phyloP scores from a whole-genome alignment of 306 rosid genomes.

The Herpetospermum pedunculosum region DNA sequence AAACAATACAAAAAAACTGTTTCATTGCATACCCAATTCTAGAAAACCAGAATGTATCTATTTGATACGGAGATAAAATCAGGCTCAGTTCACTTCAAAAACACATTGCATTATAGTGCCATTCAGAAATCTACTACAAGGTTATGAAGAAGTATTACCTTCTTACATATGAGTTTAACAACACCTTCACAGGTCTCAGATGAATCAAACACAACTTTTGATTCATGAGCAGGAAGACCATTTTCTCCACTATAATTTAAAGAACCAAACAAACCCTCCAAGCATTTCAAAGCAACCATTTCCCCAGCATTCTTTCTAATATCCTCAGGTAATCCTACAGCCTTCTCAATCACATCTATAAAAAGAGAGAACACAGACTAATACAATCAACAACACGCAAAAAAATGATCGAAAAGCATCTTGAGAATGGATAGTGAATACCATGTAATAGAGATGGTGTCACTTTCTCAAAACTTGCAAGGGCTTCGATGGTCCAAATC shows the following conservation, averaged over 20 bases:
- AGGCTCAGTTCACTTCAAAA: slow-evolving; percentile 5
- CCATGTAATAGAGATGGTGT: slow-evolving; percentile 29
- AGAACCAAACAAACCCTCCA: slow-evolving; percentile 39
- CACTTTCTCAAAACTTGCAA: slow-evolving; percentile 31
- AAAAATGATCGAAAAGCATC: not conserved
- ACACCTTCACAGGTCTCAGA: slow-evolving; percentile 35
- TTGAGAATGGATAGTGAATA: slow-evolving; percentile 1
- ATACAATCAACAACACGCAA: not conserved
- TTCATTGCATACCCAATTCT: not conserved
- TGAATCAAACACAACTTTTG: slow-evolving; percentile 31
- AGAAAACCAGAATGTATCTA: not conserved
- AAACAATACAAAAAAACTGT: not conserved
- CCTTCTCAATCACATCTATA: slow-evolving; percentile 37
- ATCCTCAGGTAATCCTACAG: slow-evolving; percentile 25
- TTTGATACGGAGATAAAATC: not conserved
- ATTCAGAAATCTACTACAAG: slow-evolving; percentile 5
- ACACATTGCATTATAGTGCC: not conserved
- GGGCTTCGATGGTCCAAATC: slow-evolving; percentile 63
- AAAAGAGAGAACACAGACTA: not conserved
- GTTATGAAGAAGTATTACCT: slow-evolving; percentile 27
- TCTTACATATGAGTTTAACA: slow-evolving; percentile 27
- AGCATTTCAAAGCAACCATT: slow-evolving; percentile 53
- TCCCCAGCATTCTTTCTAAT: slow-evolving; percentile 34
- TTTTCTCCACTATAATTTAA: slow-evolving; percentile 1
- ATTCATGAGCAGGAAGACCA: slow-evolving; percentile 20